These are phyloP conservation scores for Incumbomyces lentus DNA, from an alignment of 2,329 filamentous ascomycete genomes.

Conservation along the genomic window DNA sequence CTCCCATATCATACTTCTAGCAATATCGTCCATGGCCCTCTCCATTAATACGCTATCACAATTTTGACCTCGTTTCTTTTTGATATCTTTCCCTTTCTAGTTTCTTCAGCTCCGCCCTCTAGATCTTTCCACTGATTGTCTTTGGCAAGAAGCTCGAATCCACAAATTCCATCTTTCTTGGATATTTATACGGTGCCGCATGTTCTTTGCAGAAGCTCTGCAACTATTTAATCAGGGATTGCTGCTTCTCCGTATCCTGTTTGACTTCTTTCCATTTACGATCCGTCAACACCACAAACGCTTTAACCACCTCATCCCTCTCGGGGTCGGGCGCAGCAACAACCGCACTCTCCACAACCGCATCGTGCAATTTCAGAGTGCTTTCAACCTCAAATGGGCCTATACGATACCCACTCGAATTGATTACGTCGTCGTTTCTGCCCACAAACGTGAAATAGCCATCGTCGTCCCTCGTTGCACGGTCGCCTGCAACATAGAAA, in stretches of 20 bases:
- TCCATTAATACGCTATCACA: slow-evolving; percentile 1
- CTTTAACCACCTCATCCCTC: slow-evolving; percentile 33
- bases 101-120: slow-evolving; percentile 28
- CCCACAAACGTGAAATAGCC: slow-evolving; percentile 30
- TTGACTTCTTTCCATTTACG: slow-evolving; percentile 1
- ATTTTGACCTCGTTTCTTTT: slow-evolving; percentile 9
- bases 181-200: slow-evolving; percentile 35
- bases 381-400: slow-evolving; percentile 35
- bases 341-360: slow-evolving; percentile 32
- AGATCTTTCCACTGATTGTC: slow-evolving; percentile 31
- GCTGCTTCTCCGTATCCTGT: slow-evolving; percentile 10
- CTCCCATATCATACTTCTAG: too few species aligned
- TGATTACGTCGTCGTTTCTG: slow-evolving; percentile 31
- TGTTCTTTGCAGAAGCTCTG: slow-evolving; percentile 33
- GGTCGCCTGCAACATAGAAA: slow-evolving; percentile 31
- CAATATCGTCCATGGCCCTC: too few species aligned
- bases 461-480: slow-evolving; percentile 25
- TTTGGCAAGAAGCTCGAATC: slow-evolving; percentile 29
- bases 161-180: slow-evolving; percentile 31
- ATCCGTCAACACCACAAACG: slow-evolving; percentile 29
- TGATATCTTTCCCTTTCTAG: slow-evolving; percentile 26
- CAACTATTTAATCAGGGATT: slow-evolving; percentile 25
- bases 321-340: slow-evolving; percentile 30
- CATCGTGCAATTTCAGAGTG: slow-evolving; percentile 30
- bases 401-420: slow-evolving; percentile 30